phyloP scores from a whole-genome alignment of 2,329 filamentous ascomycete genomes.

The Aspergillus neoniger region DNA sequence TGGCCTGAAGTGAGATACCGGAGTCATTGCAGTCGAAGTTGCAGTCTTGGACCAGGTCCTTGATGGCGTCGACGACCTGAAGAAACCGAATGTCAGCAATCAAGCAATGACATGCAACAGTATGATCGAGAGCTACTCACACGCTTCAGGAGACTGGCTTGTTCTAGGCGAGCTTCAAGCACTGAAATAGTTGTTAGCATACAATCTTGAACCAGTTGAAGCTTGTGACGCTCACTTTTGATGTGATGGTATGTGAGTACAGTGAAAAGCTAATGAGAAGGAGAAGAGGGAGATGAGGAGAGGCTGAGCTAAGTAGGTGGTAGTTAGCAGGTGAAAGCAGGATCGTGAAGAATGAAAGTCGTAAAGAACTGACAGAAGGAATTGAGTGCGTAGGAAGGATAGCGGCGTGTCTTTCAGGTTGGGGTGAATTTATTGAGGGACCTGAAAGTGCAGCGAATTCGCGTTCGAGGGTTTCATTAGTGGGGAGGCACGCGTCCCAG shows the following conservation, averaged over 20 bases:
- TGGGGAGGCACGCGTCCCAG: constrained; percentile 30
- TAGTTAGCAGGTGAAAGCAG: not conserved
- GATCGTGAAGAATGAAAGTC: not conserved
- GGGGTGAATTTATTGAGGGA: constrained; percentile 7
- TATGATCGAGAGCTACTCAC: constrained; percentile 49
- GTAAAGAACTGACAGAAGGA: not conserved
- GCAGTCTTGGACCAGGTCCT: constrained; percentile 98
- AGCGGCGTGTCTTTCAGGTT: not conserved
- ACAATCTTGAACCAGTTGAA: not conserved
- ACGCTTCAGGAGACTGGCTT: constrained; percentile 94
- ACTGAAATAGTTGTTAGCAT: constrained; percentile 51
- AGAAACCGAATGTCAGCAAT: constrained; percentile 11
- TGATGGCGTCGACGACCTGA: constrained; percentile 97
- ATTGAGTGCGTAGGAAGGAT: constrained; percentile 5
- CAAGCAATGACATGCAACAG: not conserved
- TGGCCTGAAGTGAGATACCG: constrained; percentile 95
- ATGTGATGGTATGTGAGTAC: constrained; percentile 14
- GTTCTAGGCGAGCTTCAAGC: constrained; percentile 97
- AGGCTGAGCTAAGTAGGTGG: not conserved
- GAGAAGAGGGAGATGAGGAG: constrained; percentile 11
- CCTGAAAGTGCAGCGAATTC: constrained; percentile 19
- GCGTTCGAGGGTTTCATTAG: constrained; percentile 25
- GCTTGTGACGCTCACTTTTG: constrained; percentile 33
- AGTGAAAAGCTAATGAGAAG: constrained; percentile 19
- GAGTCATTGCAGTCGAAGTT: constrained; percentile 99